Percentiles rank a stretch among this genome's conserved stretches.
phyloP scores from a whole-genome alignment of 306 rosid species.

The Gastrolobium villosum region DNA sequence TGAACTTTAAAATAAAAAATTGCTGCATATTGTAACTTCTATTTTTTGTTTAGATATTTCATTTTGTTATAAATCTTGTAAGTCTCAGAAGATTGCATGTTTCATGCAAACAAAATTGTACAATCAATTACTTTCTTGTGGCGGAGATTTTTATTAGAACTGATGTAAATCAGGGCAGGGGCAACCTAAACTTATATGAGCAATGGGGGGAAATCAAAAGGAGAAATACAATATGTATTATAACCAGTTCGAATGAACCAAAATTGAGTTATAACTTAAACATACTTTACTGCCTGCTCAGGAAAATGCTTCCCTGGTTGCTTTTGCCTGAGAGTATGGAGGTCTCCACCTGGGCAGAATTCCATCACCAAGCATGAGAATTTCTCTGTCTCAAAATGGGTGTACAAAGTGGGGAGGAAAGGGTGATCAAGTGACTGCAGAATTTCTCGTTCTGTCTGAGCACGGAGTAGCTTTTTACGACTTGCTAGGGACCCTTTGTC shows the following conservation, averaged over 20 bases:
- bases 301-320: slow-evolving; percentile 98
- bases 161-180: background rate
- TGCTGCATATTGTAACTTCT: background rate
- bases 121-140: slow-evolving; percentile 7
- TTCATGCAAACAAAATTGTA: slow-evolving; percentile 33
- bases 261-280: slow-evolving; percentile 51
- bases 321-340: slow-evolving; percentile 96
- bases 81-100: background rate
- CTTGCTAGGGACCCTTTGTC: slow-evolving; percentile 95
- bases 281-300: slow-evolving; percentile 99
- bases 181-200: background rate
- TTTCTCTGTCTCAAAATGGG: slow-evolving; percentile 97
- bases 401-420: slow-evolving; percentile 93
- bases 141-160: slow-evolving; percentile 9
- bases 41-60: background rate
- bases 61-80: background rate
- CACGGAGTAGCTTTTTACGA: slow-evolving; percentile 96
- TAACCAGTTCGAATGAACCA: slow-evolving; percentile 30
- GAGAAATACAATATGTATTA: slow-evolving; percentile 14
- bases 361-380: slow-evolving; percentile 99
- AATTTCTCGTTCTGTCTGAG: slow-evolving; percentile 97
- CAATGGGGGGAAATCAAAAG: slow-evolving; percentile 15
- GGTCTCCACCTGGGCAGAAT: slow-evolving; percentile 99
- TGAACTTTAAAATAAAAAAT: background rate
- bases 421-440: slow-evolving; percentile 97